A percentile compares a stretch with the other conserved stretches of the same genome.
phyloP scores from a whole-genome alignment of 2,329 filamentous ascomycete genomes.

The Talaromyces sp. region DNA sequence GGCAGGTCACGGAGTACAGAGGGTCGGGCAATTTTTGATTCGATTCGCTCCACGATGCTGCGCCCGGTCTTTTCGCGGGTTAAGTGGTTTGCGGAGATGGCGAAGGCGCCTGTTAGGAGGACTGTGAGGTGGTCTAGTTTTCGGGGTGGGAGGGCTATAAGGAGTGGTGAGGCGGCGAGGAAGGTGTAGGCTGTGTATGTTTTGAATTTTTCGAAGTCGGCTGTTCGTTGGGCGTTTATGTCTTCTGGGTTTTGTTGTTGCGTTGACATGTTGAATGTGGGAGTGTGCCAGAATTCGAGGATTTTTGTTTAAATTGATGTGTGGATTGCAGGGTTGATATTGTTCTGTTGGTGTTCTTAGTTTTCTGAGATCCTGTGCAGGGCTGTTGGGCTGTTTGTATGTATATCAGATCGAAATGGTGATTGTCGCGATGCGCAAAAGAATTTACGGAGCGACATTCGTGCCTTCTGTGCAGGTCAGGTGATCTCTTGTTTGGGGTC shows the following conservation, averaged over 20 bases:
- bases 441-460: neutral
- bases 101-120: conserved; percentile 43
- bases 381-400: neutral
- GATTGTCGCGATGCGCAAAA: neutral
- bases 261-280: conserved; percentile 14
- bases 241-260: conserved; percentile 6
- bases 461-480: neutral
- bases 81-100: conserved; percentile 42
- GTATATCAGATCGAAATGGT: no score
- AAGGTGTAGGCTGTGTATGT: conserved; percentile 43
- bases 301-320: neutral
- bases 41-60: conserved; percentile 38
- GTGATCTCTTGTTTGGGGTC: neutral
- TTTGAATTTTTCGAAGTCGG: conserved; percentile 46
- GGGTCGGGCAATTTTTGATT: conserved; percentile 26
- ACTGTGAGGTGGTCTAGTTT: conserved; percentile 41
- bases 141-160: conserved; percentile 41
- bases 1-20: conserved; percentile 28
- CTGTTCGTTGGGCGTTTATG: conserved; percentile 27
- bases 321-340: neutral
- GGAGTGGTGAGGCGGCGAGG: conserved; percentile 36
- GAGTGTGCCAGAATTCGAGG: neutral
- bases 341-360: neutral
- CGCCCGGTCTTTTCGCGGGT: conserved; percentile 41
- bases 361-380: neutral